These are phyloP conservation scores for Salix viminalis DNA, from an alignment of 345 rosid species.

Conservation along the genomic window DNA sequence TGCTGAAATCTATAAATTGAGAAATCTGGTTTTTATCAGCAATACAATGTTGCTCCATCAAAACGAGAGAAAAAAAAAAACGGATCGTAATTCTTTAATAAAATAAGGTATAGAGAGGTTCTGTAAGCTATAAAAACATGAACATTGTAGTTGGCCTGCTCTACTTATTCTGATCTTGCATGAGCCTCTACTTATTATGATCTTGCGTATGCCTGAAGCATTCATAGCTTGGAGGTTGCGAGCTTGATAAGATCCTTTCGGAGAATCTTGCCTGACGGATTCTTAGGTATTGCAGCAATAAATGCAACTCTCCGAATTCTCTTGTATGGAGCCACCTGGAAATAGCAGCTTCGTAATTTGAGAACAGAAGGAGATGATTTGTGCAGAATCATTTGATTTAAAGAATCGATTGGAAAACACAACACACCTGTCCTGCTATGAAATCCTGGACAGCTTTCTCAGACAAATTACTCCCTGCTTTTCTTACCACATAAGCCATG, in stretches of 20 bases:
- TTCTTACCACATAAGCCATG: slow-evolving; percentile 75
- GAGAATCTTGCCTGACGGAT: slow-evolving; percentile 75
- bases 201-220: not conserved
- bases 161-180: not conserved
- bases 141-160: not conserved
- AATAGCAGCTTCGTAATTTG: not conserved
- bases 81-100: not conserved
- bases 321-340: slow-evolving; percentile 82
- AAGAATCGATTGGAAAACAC: not conserved
- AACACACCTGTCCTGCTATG: slow-evolving; percentile 52
- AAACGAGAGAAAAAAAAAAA: too few species aligned
- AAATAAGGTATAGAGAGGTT: not conserved
- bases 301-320: slow-evolving; percentile 60
- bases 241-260: slow-evolving; percentile 78
- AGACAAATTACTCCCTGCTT: slow-evolving; percentile 44
- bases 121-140: not conserved
- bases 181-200: not conserved
- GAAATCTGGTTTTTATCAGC: too few species aligned
- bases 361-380: not conserved
- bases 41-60: too few species aligned
- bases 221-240: slow-evolving; percentile 69
- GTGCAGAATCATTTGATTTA: not conserved
- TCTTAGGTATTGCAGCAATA: slow-evolving; percentile 61
- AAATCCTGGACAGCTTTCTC: slow-evolving; percentile 59
- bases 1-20: too few species aligned